phyloP scores from a whole-genome alignment of 1,139 yeast species.

The Yamadazyma aaseri region DNA sequence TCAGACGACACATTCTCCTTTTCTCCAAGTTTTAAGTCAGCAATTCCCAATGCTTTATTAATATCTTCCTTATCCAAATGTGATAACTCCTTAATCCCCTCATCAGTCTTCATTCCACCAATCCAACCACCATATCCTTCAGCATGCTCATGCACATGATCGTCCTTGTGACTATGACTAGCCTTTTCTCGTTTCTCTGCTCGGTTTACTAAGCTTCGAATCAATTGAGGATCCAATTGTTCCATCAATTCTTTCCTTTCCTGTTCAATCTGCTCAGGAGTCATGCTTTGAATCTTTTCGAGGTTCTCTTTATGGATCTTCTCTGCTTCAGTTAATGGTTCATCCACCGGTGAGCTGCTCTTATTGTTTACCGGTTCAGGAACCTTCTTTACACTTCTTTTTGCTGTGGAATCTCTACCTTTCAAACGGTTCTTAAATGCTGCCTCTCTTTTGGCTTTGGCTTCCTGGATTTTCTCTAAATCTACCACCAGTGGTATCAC shows the following conservation, averaged over 20 bases:
- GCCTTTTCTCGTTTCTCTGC: constrained; percentile 27
- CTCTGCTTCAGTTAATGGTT: constrained; percentile 53
- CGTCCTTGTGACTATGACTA: constrained; percentile 21
- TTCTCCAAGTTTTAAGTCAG: constrained; percentile 13
- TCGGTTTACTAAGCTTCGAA: constrained; percentile 53
- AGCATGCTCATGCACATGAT: constrained; percentile 48
- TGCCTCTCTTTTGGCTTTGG: constrained; percentile 20
- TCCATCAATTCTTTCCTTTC: constrained; percentile 69
- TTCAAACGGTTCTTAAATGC: constrained; percentile 4
- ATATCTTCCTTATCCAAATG: constrained; percentile 40
- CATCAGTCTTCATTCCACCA: constrained; percentile 54
- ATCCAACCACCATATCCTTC: constrained; percentile 75
- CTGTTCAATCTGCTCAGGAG: constrained; percentile 58
- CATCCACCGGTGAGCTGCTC: constrained; percentile 14
- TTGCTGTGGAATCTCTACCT: background rate
- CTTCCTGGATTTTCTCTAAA: constrained; percentile 44
- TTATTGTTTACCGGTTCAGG: constrained; percentile 4
- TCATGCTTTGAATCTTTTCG: constrained; percentile 60
- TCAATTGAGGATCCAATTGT: constrained; percentile 65
- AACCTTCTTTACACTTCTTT: background rate
- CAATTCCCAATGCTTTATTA: constrained; percentile 37
- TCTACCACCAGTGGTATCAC: constrained; percentile 16
- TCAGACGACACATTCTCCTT: background rate
- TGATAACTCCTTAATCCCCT: constrained; percentile 33
- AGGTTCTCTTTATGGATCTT: constrained; percentile 77